Percentiles rank a stretch among this genome's conserved stretches.
Conservation (phyloP, 2,329 filamentous ascomycete genomes). For the Diplodia sapinea region DNA sequence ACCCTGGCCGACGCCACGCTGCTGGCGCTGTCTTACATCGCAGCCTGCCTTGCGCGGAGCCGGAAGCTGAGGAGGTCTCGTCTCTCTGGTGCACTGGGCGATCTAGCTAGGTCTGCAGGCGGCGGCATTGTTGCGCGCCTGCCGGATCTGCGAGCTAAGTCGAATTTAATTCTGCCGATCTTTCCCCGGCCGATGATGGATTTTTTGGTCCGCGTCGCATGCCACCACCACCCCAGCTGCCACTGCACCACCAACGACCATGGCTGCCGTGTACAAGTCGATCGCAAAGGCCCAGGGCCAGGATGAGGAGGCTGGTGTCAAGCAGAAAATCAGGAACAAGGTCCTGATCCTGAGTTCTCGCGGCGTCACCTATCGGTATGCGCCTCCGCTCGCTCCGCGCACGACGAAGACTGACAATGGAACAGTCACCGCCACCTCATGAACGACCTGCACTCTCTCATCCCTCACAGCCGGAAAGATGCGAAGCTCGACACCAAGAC, state of each 20-base stretch:
- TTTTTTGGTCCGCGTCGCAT: conserved; percentile 20
- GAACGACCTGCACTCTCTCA: conserved; percentile 83
- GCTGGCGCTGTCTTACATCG: conserved; percentile 7
- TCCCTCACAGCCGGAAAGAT: conserved; percentile 92
- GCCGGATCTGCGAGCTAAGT: conserved; percentile 9
- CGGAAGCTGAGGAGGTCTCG: not conserved
- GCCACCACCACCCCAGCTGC: not conserved
- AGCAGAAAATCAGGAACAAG: conserved; percentile 58
- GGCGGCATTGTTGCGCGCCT: conserved; percentile 23
- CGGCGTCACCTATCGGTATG: conserved; percentile 85
- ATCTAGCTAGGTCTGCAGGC: conserved; percentile 16
- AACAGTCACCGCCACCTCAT: conserved; percentile 87
- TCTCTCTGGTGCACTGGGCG: conserved; percentile 12
- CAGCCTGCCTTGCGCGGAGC: not conserved
- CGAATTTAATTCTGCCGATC: not conserved
- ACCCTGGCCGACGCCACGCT: conserved; percentile 13
- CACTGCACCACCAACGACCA: conserved; percentile 37
- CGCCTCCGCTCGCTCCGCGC: conserved; percentile 8
- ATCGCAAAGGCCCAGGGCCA: conserved; percentile 53
- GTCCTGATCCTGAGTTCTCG: conserved; percentile 90
- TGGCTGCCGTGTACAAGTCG: conserved; percentile 65
- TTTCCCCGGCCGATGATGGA: not conserved
- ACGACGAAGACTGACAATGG: conserved; percentile 28
- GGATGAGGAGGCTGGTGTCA: conserved; percentile 39
- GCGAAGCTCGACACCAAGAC: conserved; percentile 97